phyloP scores from a whole-genome alignment of 2,329 filamentous ascomycete species.

The Phyllosticta citrichinensis region DNA sequence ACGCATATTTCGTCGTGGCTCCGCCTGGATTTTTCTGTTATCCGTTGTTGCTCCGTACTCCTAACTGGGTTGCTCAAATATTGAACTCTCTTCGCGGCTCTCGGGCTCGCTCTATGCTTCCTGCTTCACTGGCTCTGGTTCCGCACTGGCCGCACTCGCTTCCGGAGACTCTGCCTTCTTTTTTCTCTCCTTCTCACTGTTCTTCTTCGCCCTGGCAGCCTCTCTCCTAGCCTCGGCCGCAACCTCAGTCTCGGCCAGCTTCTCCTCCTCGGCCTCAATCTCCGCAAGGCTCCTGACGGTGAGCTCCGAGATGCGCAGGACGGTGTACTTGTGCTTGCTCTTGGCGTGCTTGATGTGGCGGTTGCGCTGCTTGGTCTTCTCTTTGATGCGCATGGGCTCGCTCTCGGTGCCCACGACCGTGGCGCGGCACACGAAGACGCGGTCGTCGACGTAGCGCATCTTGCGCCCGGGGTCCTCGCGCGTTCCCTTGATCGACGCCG shows the following conservation, averaged over 20 bases:
- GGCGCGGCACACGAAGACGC: constrained; percentile 75
- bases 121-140: not conserved
- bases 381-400: constrained; percentile 46
- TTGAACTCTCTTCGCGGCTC: too few species aligned
- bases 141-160: not conserved
- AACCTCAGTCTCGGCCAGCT: not conserved
- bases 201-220: not conserved
- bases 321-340: constrained; percentile 87
- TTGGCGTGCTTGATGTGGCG: constrained; percentile 60
- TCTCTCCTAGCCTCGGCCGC: not conserved
- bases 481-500: constrained; percentile 22
- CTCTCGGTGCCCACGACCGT: constrained; percentile 76
- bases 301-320: constrained; percentile 75
- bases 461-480: constrained; percentile 23
- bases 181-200: not conserved
- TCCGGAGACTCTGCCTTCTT: not conserved
- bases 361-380: constrained; percentile 56
- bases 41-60: too few species aligned
- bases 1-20: too few species aligned
- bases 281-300: constrained; percentile 52
- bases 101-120: not conserved
- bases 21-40: too few species aligned
- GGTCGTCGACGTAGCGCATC: constrained; percentile 62
- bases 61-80: too few species aligned
- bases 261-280: constrained; percentile 31